Conservation (phyloP, 495 filamentous ascomycete genomes). For the Cryomyces minteri region DNA sequence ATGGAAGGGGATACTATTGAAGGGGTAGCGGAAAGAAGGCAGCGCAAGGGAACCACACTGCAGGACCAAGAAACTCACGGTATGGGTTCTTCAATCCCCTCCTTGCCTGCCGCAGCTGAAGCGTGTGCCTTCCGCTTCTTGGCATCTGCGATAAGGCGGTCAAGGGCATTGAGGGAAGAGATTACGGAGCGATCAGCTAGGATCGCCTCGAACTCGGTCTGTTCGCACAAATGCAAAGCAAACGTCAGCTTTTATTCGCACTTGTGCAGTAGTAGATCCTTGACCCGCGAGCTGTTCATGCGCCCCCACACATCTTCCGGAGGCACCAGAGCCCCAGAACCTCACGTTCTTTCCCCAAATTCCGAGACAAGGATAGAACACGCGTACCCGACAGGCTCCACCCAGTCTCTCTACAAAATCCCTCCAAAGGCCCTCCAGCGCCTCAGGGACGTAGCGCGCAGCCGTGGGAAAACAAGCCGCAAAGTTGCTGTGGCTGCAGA, state of each 20-base stretch:
- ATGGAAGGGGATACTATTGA: not conserved
- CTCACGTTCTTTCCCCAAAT: not conserved
- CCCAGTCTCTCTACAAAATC: constrained; percentile 18
- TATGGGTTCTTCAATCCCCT: too few species aligned
- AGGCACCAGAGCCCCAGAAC: too few species aligned
- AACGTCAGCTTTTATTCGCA: too few species aligned
- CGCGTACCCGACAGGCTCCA: constrained; percentile 5
- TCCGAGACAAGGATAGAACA: not conserved
- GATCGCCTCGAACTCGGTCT: constrained; percentile 65
- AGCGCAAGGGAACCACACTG: not conserved
- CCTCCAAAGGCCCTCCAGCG: constrained; percentile 13
- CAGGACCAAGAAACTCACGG: not conserved
- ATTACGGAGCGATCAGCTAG: constrained; percentile 53
- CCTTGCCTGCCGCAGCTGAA: not conserved
- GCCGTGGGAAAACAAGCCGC: constrained; percentile 76
- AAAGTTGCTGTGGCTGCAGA: constrained; percentile 63
- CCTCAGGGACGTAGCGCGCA: constrained; percentile 44
- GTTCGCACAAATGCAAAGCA: not conserved
- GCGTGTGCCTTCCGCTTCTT: constrained; percentile 30
- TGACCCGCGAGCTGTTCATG: too few species aligned
- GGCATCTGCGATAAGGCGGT: constrained; percentile 56
- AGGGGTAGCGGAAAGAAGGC: not conserved
- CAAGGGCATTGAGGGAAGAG: constrained; percentile 60
- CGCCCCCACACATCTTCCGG: too few species aligned
- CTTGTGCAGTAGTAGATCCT: too few species aligned